Conservation (phyloP, 371 early-diverging fungal genomes). For the Dinochytrium kinnereticum region DNA sequence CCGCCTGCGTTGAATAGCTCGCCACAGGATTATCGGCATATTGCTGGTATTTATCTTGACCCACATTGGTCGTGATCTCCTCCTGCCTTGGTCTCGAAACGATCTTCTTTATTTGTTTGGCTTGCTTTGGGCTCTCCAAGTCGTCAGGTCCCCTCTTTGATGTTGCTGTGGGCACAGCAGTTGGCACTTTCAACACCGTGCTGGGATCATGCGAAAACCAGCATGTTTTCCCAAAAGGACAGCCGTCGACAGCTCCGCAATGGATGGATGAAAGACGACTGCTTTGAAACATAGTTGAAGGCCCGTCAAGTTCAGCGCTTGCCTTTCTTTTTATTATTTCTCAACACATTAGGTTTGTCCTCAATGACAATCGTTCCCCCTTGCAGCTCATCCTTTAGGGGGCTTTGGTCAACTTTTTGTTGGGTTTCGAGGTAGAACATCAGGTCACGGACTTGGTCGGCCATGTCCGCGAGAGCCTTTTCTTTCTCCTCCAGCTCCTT, state of each 20-base stretch:
- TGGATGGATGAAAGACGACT: background rate
- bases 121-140: background rate
- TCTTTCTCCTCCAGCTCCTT: constrained; percentile 36
- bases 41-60: too few relatives aligned
- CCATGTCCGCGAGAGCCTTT: constrained; percentile 42
- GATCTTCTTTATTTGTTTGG: background rate
- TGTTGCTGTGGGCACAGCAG: background rate
- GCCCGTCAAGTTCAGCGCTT: too few relatives aligned
- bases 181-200: too few relatives aligned
- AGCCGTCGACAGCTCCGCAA: background rate
- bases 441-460: constrained; percentile 57
- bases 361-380: constrained; percentile 36
- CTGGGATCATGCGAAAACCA: background rate
- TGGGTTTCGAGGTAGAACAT: constrained; percentile 59
- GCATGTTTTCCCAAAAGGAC: constrained; percentile 5
- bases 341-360: background rate
- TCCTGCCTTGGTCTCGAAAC: background rate
- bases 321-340: background rate
- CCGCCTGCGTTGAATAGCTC: too few relatives aligned
- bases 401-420: constrained; percentile 38
- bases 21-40: too few relatives aligned
- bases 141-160: background rate
- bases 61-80: too few relatives aligned
- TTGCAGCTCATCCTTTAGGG: constrained; percentile 36
- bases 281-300: background rate